phyloP scores from a whole-genome alignment of 1,284 basidiomycete species.

The Ustilago trichophora region DNA sequence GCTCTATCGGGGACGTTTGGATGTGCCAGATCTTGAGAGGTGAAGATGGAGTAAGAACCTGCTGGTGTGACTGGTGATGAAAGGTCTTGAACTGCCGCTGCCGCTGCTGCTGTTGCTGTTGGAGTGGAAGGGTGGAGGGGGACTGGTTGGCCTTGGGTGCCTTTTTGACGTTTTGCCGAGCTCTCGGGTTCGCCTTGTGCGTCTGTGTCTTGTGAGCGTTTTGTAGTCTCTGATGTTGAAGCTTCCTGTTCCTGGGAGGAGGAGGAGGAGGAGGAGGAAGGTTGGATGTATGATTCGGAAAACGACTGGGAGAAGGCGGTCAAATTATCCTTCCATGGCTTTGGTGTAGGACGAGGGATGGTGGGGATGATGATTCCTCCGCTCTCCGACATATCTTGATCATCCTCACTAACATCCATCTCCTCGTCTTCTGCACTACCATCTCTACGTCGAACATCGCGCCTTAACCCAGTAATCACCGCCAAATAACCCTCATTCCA shows the following conservation, averaged over 20 bases:
- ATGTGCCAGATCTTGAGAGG: conserved; percentile 14
- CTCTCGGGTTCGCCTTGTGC: neutral
- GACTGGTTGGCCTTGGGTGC: conserved; percentile 1
- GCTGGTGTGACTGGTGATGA: neutral
- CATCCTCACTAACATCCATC: conserved; percentile 10
- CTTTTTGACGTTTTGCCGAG: conserved; percentile 13
- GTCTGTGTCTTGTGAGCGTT: conserved; percentile 1
- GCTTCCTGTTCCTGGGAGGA: neutral
- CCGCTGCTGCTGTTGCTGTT: neutral
- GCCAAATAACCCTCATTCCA: conserved; percentile 72
- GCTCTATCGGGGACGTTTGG: conserved; percentile 19
- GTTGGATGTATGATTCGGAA: conserved; percentile 3
- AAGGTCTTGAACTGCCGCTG: too few relatives aligned
- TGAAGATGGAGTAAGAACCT: conserved; percentile 33
- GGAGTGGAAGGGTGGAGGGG: neutral
- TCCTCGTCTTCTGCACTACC: neutral
- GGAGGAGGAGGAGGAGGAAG: too few relatives aligned
- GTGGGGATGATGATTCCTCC: conserved; percentile 45
- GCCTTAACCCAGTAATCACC: conserved; percentile 4
- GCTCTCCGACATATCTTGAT: neutral
- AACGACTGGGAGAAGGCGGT: conserved; percentile 3
- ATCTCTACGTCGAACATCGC: conserved; percentile 8
- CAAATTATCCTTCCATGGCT: conserved; percentile 40
- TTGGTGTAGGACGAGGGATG: conserved; percentile 49
- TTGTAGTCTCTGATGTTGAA: neutral